Evolutionary conservation across 192 early-diverging fungal genomes (phyloP).

Genomic region (Neocallimastix lanati): DNA sequence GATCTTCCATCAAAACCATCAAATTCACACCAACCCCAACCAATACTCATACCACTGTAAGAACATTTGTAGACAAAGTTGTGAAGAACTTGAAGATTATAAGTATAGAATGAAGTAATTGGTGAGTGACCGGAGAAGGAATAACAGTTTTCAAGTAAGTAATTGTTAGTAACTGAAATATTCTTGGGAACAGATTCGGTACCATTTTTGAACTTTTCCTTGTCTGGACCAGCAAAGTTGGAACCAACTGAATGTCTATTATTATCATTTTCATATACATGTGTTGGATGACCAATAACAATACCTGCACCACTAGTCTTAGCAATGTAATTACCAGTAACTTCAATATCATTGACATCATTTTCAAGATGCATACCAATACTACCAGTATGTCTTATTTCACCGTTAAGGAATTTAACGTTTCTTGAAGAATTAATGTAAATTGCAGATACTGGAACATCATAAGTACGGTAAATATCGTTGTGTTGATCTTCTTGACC

Average conservation of each 20-base stretch:
- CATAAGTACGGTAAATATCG: neutral
- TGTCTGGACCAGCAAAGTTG: neutral
- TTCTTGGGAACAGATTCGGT: neutral
- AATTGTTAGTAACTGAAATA: neutral
- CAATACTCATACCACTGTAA: neutral
- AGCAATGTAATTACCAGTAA: neutral
- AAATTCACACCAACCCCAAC: neutral
- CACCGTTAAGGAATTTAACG: neutral
- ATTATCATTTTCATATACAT: neutral
- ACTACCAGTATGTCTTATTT: neutral
- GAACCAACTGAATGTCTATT: neutral
- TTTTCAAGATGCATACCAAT: neutral
- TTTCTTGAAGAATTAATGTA: neutral
- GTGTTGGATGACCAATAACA: neutral
- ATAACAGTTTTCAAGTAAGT: neutral
- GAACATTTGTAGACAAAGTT: neutral
- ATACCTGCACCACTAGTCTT: neutral
- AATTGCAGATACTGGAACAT: neutral
- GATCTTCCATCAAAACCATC: neutral
- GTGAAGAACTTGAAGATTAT: neutral
- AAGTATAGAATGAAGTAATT: neutral
- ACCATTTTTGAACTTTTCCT: neutral
- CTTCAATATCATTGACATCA: neutral
- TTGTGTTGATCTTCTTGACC: neutral
- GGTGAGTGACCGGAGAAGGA: neutral